A percentile compares a stretch with the other conserved stretches of the same genome.
Conservation (phyloP, 2,329 filamentous ascomycete species). For the Pezicula radicicola region DNA sequence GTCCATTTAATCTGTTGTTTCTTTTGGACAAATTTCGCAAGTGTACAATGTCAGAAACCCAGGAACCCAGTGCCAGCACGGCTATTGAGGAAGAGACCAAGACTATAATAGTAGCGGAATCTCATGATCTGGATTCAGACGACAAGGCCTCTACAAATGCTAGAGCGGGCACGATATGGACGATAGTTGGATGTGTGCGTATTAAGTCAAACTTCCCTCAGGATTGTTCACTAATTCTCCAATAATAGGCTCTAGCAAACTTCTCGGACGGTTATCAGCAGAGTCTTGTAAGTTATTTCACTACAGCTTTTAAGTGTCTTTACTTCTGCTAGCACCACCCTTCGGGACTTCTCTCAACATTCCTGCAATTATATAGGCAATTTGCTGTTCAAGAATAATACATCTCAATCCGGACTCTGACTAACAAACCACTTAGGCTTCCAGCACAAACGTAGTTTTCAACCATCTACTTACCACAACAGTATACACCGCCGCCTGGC, state of each 20-base stretch:
- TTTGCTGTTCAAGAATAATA: too few relatives aligned
- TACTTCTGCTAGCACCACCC: too few relatives aligned
- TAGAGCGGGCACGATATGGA: slow-evolving; percentile 5
- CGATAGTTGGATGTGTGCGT: slow-evolving; percentile 2
- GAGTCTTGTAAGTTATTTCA: slow-evolving; percentile 9
- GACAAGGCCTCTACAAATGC: neutral
- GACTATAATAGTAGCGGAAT: neutral
- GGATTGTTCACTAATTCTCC: neutral
- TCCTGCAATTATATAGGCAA: too few relatives aligned
- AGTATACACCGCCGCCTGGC: slow-evolving; percentile 24
- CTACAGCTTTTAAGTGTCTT: too few relatives aligned
- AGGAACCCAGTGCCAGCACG: neutral
- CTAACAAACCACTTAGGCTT: slow-evolving; percentile 11
- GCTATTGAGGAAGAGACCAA: neutral
- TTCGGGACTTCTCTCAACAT: too few relatives aligned
- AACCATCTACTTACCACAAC: slow-evolving; percentile 24
- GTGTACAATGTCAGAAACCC: neutral
- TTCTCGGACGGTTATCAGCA: slow-evolving; percentile 32
- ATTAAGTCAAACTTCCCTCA: neutral
- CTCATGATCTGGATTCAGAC: neutral
- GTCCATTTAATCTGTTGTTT: too few relatives aligned
- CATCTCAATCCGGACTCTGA: too few relatives aligned
- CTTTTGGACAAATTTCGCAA: neutral
- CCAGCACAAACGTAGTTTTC: slow-evolving; percentile 31
- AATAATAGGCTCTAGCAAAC: slow-evolving; percentile 23